phyloP scores from a whole-genome alignment of 1,284 basidiomycete species.

The Vanrija humicola region DNA sequence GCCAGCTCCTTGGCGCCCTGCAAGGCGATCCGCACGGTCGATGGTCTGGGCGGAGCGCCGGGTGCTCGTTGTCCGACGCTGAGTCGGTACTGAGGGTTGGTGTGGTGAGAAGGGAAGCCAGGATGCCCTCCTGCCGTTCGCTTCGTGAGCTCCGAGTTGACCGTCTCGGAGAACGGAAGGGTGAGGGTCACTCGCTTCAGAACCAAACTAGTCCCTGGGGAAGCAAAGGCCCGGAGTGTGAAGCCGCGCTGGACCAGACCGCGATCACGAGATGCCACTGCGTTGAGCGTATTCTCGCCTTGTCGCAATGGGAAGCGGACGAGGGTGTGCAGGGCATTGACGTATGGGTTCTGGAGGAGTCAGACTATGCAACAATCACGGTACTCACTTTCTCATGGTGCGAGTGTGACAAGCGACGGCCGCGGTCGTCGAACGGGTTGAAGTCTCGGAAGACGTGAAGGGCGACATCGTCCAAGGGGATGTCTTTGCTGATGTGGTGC shows the following conservation, averaged over 20 bases:
- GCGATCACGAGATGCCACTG: slow-evolving; percentile 35
- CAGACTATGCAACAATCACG: background rate
- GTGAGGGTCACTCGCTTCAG: slow-evolving; percentile 29
- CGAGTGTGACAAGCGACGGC: background rate
- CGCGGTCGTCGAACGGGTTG: background rate
- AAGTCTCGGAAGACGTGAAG: slow-evolving; percentile 55
- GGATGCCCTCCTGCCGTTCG: slow-evolving; percentile 81
- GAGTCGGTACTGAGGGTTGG: slow-evolving; percentile 83
- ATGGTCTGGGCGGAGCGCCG: slow-evolving; percentile 37
- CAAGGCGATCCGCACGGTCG: slow-evolving; percentile 55
- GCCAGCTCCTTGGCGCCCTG: slow-evolving; percentile 65
- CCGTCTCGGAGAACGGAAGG: slow-evolving; percentile 33
- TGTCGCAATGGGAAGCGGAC: slow-evolving; percentile 43
- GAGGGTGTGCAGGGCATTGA: slow-evolving; percentile 70
- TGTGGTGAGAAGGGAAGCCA: slow-evolving; percentile 72
- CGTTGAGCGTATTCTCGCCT: slow-evolving; percentile 19
- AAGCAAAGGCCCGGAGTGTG: slow-evolving; percentile 38
- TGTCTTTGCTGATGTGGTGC: slow-evolving; percentile 61
- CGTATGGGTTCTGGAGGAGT: slow-evolving; percentile 53
- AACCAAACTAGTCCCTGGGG: slow-evolving; percentile 13
- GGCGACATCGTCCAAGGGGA: slow-evolving; percentile 65
- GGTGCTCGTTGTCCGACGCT: slow-evolving; percentile 47
- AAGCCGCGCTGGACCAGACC: slow-evolving; percentile 39
- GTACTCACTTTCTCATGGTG: slow-evolving; percentile 12
- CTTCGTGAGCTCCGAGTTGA: slow-evolving; percentile 59